phyloP scores from a whole-genome alignment of 106 monocot genomes.

The Allium sativum region DNA sequence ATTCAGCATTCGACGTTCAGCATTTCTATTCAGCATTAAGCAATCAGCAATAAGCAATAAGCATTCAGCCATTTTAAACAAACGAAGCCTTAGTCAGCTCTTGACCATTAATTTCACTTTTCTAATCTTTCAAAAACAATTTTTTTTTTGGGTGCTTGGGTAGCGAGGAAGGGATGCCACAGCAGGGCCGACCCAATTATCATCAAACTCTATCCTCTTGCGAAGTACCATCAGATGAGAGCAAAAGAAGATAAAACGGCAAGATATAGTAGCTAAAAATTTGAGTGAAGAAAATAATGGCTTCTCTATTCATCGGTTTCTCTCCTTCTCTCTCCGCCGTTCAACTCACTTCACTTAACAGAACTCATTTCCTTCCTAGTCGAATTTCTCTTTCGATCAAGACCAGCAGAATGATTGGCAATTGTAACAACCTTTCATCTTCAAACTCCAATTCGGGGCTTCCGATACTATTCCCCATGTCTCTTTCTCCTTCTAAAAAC shows the following conservation, averaged over 20 bases:
- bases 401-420: not conserved
- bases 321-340: slow-evolving; percentile 6
- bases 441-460: slow-evolving; percentile 24
- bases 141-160: too few relatives aligned
- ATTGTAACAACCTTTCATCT: slow-evolving; percentile 16
- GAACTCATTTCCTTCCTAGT: slow-evolving; percentile 1
- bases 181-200: too few relatives aligned
- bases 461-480: slow-evolving; percentile 1
- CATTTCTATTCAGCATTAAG: too few relatives aligned
- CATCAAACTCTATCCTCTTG: too few relatives aligned
- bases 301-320: slow-evolving; percentile 13
- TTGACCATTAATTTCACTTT: too few relatives aligned
- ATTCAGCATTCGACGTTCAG: too few relatives aligned
- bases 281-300: slow-evolving; percentile 1
- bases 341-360: slow-evolving; percentile 8
- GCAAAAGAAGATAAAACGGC: not conserved
- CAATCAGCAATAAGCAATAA: too few relatives aligned
- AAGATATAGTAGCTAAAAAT: not conserved
- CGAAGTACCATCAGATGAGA: not conserved
- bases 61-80: too few relatives aligned
- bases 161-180: too few relatives aligned
- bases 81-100: too few relatives aligned
- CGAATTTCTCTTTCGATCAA: slow-evolving; percentile 12
- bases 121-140: too few relatives aligned
- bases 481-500: slow-evolving; percentile 5